Base-by-base conservation (phyloP, 441 rosid genomes). In the Omphalea diandra region DNA sequence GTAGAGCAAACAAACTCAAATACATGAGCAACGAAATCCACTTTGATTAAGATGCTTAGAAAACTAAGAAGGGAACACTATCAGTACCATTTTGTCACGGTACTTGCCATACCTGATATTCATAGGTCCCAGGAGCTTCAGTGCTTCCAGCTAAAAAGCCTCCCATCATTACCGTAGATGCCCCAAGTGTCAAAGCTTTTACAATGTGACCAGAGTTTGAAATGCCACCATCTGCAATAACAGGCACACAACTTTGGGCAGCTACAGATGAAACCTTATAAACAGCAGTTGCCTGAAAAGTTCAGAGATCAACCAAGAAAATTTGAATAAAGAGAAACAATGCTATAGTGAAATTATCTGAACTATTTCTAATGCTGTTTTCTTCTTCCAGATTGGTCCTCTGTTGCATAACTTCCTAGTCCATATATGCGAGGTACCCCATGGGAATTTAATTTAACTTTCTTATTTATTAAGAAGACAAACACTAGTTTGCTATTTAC, bases 141-240 rank as follows among this genome's bases (percentile, higher is more conserved):
- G 76, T 81, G 61, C 96, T 92, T 80, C 97, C 97, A 1, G 97
- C 97, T 76, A 92, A 82, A 79, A 92, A 90, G 78, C 93, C 82
- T 40, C 98, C 98, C 98, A 90, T 90, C 98, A 92, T 92, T 44
- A 90, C 97, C 43, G 93, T 86, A 62, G 98, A 92, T 72, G 98
- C 98, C 44, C 98, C 98, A 1, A 92, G 83, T 35, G 73, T 77
- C 69, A 87, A 76, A 75, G 97, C 97, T 72, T 94, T 94, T 38
- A 94, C 98, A 63, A 91, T 85, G 62, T 88, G 93, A 54, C 97
- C 96, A 8, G 97, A 91, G 80, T 87, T 86, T 76, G 94, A 88
- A 77, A 94, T 88, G 63, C 96, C 98, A 73, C 98, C 98, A 82
- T 94, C 98, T 0, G 97, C 98, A 77, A 94, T 83, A 35, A 88